A percentile compares a stretch with the other conserved stretches of the same genome.
Conservation (phyloP, 2,329 filamentous ascomycete genomes). For the Verticillium tricorpus region DNA sequence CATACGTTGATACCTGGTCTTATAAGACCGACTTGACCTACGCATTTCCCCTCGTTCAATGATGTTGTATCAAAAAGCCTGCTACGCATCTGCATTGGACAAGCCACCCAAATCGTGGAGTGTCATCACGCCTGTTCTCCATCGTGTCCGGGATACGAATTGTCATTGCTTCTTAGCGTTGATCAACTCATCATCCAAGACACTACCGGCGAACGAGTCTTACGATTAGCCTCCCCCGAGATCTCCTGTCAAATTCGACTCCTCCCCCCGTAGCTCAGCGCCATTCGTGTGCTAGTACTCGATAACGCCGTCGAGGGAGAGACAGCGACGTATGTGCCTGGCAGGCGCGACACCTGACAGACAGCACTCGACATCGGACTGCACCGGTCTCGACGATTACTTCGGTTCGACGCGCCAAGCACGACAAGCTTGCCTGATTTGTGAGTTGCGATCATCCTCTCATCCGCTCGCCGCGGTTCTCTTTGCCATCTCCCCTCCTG, state of each 20-base stretch:
- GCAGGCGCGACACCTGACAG: neutral
- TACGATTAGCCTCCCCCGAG: neutral
- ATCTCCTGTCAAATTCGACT: neutral
- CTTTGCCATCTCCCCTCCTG: neutral
- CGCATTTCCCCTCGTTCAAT: too few species aligned
- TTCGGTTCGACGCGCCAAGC: neutral
- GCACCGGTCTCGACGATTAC: neutral
- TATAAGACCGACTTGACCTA: neutral
- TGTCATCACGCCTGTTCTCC: neutral
- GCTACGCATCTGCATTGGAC: neutral
- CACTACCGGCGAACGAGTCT: neutral
- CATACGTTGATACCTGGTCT: neutral
- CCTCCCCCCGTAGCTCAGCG: neutral
- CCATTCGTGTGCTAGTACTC: neutral
- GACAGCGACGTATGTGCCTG: neutral
- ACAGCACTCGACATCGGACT: neutral
- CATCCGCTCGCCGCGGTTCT: neutral
- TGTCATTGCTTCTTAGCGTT: neutral
- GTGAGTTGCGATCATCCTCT: neutral
- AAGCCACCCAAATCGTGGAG: neutral
- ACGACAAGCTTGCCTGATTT: neutral
- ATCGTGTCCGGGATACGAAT: neutral
- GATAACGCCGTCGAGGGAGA: neutral
- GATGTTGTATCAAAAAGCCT: neutral
- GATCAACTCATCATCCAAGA: neutral